phyloP scores from a whole-genome alignment of 306 rosid genomes.

The Dryas drummondii region DNA sequence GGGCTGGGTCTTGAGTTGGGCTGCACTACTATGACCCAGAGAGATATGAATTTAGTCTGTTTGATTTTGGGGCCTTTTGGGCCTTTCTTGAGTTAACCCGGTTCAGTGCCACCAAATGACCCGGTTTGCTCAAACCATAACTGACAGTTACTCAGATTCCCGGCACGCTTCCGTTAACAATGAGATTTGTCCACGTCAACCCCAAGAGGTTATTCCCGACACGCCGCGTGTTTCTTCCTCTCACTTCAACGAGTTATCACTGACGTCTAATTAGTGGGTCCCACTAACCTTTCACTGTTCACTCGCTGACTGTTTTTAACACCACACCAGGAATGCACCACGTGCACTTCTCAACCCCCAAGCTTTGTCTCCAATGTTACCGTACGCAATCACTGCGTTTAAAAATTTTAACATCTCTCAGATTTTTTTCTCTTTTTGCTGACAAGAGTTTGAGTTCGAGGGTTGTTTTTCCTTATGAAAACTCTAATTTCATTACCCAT shows the following conservation, averaged over 20 bases:
- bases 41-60: too few relatives aligned
- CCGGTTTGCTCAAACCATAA: background rate
- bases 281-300: background rate
- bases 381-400: background rate
- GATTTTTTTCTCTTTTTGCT: background rate
- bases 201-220: background rate
- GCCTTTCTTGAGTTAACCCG: too few relatives aligned
- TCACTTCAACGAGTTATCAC: background rate
- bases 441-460: background rate
- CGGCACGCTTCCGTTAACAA: background rate
- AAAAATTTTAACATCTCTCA: too few relatives aligned
- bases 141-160: background rate
- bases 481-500: too few relatives aligned
- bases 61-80: too few relatives aligned
- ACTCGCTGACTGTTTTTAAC: constrained; percentile 6
- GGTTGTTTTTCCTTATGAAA: background rate
- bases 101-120: too few relatives aligned
- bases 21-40: too few relatives aligned
- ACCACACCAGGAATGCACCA: background rate
- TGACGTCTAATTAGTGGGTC: constrained; percentile 12
- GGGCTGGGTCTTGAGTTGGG: too few relatives aligned
- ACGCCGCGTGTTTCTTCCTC: constrained; percentile 25
- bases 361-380: background rate
- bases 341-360: background rate
- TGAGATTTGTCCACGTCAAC: background rate